Percentiles rank a stretch among this genome's conserved stretches.
phyloP scores from a whole-genome alignment of 495 filamentous ascomycete genomes.

The Neurospora hispaniola region DNA sequence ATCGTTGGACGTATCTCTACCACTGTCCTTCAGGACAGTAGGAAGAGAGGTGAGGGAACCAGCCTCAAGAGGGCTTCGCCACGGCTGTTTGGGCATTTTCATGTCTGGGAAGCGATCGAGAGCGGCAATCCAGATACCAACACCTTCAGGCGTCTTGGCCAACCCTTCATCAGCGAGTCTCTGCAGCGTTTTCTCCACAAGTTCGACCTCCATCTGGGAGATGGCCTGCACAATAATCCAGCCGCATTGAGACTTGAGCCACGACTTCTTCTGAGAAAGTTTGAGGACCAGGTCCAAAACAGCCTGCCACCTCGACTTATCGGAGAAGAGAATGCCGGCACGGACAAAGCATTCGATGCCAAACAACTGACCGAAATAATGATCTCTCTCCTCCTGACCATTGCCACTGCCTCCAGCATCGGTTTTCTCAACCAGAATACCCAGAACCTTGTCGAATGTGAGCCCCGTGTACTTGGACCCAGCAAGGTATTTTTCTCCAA shows the following conservation, averaged over 20 bases:
- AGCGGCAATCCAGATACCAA: slow-evolving; percentile 75
- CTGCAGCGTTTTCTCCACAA: slow-evolving; percentile 51
- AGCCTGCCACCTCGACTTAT: slow-evolving; percentile 48
- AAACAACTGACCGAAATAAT: slow-evolving; percentile 75
- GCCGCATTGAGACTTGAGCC: slow-evolving; percentile 81
- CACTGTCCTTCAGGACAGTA: slow-evolving; percentile 70
- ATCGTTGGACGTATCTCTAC: slow-evolving; percentile 40
- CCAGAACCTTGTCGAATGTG: slow-evolving; percentile 46
- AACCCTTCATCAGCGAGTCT: slow-evolving; percentile 51
- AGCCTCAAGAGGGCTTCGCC: slow-evolving; percentile 63
- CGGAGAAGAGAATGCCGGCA: slow-evolving; percentile 56
- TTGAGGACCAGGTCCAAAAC: slow-evolving; percentile 50
- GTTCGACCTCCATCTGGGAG: slow-evolving; percentile 37
- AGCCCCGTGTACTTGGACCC: slow-evolving; percentile 36
- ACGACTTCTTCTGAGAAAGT: slow-evolving; percentile 57
- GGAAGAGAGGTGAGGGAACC: slow-evolving; percentile 53
- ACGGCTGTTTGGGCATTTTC: slow-evolving; percentile 55
- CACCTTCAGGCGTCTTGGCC: slow-evolving; percentile 69
- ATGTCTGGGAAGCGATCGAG: slow-evolving; percentile 52
- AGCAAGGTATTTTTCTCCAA: slow-evolving; percentile 33
- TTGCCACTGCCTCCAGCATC: slow-evolving; percentile 50
- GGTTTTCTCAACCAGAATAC: slow-evolving; percentile 59
- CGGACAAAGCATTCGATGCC: slow-evolving; percentile 77
- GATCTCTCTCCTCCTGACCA: slow-evolving; percentile 77
- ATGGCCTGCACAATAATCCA: slow-evolving; percentile 52